phyloP scores from a whole-genome alignment of 2,329 filamentous ascomycete genomes.

The Coleophoma cylindrospora region DNA sequence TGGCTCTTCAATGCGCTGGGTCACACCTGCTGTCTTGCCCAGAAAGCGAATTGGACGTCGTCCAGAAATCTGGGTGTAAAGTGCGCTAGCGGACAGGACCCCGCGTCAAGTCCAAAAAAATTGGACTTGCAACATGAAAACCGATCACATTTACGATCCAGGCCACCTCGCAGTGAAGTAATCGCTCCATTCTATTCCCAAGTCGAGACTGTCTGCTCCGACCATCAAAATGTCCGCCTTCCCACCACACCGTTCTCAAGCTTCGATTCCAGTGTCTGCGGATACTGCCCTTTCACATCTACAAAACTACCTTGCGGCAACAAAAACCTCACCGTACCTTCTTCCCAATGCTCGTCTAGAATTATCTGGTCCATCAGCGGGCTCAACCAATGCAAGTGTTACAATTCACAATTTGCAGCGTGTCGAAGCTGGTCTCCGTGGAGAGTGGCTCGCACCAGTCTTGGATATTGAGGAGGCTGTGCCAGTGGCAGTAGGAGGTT shows the following conservation, averaged over 20 bases:
- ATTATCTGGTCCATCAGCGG: conserved; percentile 22
- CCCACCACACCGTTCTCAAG: conserved; percentile 20
- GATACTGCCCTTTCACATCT: conserved; percentile 24
- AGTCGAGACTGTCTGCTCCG: too few species aligned
- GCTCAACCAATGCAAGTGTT: conserved; percentile 28
- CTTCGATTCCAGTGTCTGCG: conserved; percentile 20
- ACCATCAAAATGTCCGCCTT: conserved; percentile 22
- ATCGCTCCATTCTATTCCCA: too few species aligned
- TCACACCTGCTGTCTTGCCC: too few species aligned
- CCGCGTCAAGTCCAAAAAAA: conserved; percentile 6
- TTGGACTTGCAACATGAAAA: neutral
- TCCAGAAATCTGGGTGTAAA: too few species aligned
- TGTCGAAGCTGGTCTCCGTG: conserved; percentile 44
- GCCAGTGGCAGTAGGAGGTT: conserved; percentile 19
- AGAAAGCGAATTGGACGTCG: too few species aligned
- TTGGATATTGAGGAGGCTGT: conserved; percentile 29
- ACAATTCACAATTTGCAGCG: conserved; percentile 46
- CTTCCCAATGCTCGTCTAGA: conserved; percentile 28
- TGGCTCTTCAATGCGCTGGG: too few species aligned
- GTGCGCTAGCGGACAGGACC: conserved; percentile 16
- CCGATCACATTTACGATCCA: too few species aligned
- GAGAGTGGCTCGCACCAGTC: conserved; percentile 40
- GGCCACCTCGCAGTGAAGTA: too few species aligned
- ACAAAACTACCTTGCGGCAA: conserved; percentile 20
- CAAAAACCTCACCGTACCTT: conserved; percentile 19